Evolutionary conservation across 2,329 filamentous ascomycete species (phyloP).

Genomic region (Neonectria coccinea): DNA sequence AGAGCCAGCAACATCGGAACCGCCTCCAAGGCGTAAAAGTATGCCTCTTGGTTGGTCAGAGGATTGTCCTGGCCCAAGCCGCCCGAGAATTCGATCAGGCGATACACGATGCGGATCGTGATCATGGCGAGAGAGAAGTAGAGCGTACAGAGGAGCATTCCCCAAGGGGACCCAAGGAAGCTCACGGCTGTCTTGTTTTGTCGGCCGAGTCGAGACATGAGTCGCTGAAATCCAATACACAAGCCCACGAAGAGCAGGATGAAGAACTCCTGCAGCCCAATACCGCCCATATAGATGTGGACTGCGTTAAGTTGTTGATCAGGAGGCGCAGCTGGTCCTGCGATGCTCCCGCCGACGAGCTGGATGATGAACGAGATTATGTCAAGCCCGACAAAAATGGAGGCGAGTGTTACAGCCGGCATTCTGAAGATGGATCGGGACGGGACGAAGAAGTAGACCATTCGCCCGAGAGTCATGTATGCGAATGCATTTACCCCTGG

Average conservation of each 20-base stretch:
- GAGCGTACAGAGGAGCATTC: conserved; percentile 43
- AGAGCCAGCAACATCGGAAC: conserved; percentile 58
- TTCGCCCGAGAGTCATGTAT: conserved; percentile 59
- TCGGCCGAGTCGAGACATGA: conserved; percentile 15
- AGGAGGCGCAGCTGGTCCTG: conserved; percentile 40
- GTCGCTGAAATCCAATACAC: conserved; percentile 36
- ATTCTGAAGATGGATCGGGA: conserved; percentile 52
- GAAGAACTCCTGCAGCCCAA: conserved; percentile 63
- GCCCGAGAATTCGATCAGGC: conserved; percentile 63
- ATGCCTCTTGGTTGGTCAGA: conserved; percentile 53
- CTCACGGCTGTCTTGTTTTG: neutral
- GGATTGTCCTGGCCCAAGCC: conserved; percentile 48
- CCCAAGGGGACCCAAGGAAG: conserved; percentile 25
- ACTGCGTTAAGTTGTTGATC: conserved; percentile 49
- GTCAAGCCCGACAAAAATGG: conserved; percentile 56
- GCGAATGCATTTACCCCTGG: conserved; percentile 60
- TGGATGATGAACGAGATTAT: conserved; percentile 52
- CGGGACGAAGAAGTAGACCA: conserved; percentile 58
- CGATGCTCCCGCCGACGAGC: conserved; percentile 50
- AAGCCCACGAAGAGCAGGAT: conserved; percentile 60
- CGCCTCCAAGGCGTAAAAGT: conserved; percentile 60
- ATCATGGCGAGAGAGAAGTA: conserved; percentile 54
- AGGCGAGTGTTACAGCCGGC: conserved; percentile 51
- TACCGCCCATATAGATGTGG: conserved; percentile 65
- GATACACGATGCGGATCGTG: conserved; percentile 64